Conservation (phyloP, 176 grass and related monocot genomes). For the Zea luxurians region DNA sequence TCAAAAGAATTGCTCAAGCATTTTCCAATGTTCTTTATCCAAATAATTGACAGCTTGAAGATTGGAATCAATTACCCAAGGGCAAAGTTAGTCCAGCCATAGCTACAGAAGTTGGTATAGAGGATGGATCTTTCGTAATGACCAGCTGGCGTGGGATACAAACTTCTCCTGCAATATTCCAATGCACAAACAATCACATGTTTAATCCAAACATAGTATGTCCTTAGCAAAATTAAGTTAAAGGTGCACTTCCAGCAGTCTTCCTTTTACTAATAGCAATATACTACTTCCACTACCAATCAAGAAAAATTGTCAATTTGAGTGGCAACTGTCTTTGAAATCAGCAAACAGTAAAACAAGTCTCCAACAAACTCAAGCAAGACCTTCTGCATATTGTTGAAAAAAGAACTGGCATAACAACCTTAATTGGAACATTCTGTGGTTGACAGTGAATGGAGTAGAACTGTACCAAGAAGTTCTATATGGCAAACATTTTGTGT, state of each 20-base stretch:
- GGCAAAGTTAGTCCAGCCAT: slow-evolving; percentile 77
- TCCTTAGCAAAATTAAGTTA: not conserved
- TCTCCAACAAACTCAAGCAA: slow-evolving; percentile 14
- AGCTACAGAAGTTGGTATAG: slow-evolving; percentile 65
- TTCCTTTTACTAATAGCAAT: slow-evolving; percentile 14
- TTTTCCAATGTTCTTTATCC: not conserved
- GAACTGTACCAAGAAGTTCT: not conserved
- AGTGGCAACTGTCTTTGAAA: slow-evolving; percentile 5
- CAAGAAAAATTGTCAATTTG: not conserved
- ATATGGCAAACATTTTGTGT: slow-evolving; percentile 1
- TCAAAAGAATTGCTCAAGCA: slow-evolving; percentile 28
- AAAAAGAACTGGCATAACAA: slow-evolving; percentile 6
- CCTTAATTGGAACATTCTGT: slow-evolving; percentile 19
- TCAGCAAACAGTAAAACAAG: not conserved
- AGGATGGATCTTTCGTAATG: slow-evolving; percentile 66
- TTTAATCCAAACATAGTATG: slow-evolving; percentile 26
- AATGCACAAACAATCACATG: slow-evolving; percentile 26
- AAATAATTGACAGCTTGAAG: slow-evolving; percentile 24
- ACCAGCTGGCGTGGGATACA: slow-evolving; percentile 74
- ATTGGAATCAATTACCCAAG: slow-evolving; percentile 58
- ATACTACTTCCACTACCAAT: not conserved
- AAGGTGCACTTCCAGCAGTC: slow-evolving; percentile 14
- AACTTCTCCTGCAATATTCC: slow-evolving; percentile 67
- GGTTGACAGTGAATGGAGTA: slow-evolving; percentile 23
- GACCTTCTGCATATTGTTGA: not conserved